A percentile compares a stretch with the other conserved stretches of the same genome.
phyloP scores from a whole-genome alignment of 257 asterid species.

The Oldenlandia corymbosa region DNA sequence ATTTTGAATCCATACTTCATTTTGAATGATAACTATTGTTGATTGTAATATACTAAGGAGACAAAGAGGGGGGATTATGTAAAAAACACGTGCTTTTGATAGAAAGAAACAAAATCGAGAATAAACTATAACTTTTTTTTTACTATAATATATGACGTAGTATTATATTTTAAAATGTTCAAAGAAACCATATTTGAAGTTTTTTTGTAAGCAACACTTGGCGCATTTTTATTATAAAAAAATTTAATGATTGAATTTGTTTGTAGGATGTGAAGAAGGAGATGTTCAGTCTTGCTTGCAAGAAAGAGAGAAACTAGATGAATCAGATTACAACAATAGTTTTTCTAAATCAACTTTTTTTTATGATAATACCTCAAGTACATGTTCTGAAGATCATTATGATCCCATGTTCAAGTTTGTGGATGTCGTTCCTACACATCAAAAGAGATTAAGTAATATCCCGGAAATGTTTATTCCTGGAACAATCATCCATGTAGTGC shows the following conservation, averaged over 20 bases:
- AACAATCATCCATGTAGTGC: slow-evolving; percentile 25
- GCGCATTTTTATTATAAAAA: too few relatives aligned
- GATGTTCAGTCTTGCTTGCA: slow-evolving; percentile 12
- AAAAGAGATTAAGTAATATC: slow-evolving; percentile 1
- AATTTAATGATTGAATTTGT: neutral
- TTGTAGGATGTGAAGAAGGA: slow-evolving; percentile 3
- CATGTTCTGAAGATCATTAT: slow-evolving; percentile 9
- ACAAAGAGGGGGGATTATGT: too few relatives aligned
- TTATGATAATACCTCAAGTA: slow-evolving; percentile 1
- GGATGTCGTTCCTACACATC: slow-evolving; percentile 20
- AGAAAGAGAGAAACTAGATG: slow-evolving; percentile 7
- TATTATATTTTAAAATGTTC: too few relatives aligned
- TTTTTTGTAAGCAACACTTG: too few relatives aligned
- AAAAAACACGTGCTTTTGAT: too few relatives aligned
- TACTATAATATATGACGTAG: too few relatives aligned
- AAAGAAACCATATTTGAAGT: too few relatives aligned
- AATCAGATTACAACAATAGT: slow-evolving; percentile 7
- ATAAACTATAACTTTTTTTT: too few relatives aligned
- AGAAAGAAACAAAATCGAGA: too few relatives aligned
- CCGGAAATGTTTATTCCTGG: slow-evolving; percentile 31
- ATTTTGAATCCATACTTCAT: too few relatives aligned
- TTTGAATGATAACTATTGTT: too few relatives aligned
- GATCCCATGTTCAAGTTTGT: slow-evolving; percentile 10
- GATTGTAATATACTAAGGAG: too few relatives aligned
- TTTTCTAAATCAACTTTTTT: neutral